Evolutionary conservation across 1,284 basidiomycete species (phyloP), one percentile per base, ranked within the genome.

Genomic region (Trichosporon sp.): DNA sequence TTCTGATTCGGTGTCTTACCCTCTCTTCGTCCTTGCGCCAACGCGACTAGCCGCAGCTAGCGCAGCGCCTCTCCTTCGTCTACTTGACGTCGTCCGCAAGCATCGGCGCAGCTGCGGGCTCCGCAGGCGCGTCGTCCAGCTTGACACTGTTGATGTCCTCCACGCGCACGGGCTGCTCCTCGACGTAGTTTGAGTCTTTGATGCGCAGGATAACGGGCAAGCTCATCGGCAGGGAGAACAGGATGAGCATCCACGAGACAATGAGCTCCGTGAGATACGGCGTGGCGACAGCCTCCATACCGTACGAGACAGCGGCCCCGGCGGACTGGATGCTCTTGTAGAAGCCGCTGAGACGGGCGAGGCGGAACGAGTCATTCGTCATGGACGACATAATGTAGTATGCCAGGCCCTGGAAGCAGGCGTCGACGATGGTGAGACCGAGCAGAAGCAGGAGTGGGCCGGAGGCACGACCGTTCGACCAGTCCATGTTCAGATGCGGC

Each of bases 251-350:
- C 74, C 76, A 78, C 10, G 76, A 77, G 46, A 78, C 78, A 40
- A 80, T 71, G 70, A 75, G 76, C 64, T 80, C 78, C 26, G 75
- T 78, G 19, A 80, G 73, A 74, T 78, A 80, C 10, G 78, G 73
- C 14, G 79, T 79, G 67, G 72, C 67, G 40, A 85, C 84, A 2
- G 86, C 86, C 76, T 87, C 86, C 86, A 87, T 86, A 31, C 85
- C 86, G 75, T 84, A 87, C 21, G 82, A 84, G 80, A 86, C 56
- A 82, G 78, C 86, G 1, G 78, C 69, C 26, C 86, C 86, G 40
- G 80, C 80, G 26, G 78, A 79, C 68, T 81, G 80, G 35, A 81
- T 73, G 40, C 78, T 81, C 74, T 83, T 84, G 80, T 83, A 83
- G 70, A 80, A 78, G 5, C 84, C 84, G 31, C 79, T 78, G 66